Evolutionary conservation across 441 rosid genomes (phyloP).

Genomic region (Gossypium davidsonii): DNA sequence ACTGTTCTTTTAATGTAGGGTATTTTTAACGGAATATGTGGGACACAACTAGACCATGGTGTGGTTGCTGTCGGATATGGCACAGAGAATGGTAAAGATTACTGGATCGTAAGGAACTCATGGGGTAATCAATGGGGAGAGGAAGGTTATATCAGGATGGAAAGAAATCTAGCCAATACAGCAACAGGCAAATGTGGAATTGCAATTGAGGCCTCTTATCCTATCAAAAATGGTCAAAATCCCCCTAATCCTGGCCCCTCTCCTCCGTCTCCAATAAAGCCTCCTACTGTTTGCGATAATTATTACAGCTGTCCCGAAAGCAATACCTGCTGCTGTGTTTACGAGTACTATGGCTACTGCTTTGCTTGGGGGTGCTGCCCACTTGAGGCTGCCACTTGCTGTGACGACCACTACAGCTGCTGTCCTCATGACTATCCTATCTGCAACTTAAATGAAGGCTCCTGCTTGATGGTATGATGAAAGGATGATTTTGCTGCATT

Average conservation of each 20-base stretch:
- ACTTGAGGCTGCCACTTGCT: constrained; percentile 77
- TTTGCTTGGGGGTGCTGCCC: constrained; percentile 96
- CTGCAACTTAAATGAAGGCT: constrained; percentile 52
- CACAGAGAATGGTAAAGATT: constrained; percentile 54
- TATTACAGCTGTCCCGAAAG: constrained; percentile 60
- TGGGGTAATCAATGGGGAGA: constrained; percentile 91
- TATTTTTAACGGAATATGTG: constrained; percentile 61
- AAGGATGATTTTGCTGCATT: constrained; percentile 1
- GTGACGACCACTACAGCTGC: constrained; percentile 74
- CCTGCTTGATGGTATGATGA: constrained; percentile 57
- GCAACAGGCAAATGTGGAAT: constrained; percentile 77
- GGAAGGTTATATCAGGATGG: constrained; percentile 72
- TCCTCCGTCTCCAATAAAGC: constrained; percentile 80
- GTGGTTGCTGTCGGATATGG: constrained; percentile 85
- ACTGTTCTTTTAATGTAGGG: constrained; percentile 38
- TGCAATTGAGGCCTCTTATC: constrained; percentile 76
- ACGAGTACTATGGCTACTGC: constrained; percentile 51
- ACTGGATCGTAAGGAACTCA: constrained; percentile 80
- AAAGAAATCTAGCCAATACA: constrained; percentile 31
- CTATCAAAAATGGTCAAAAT: constrained; percentile 63
- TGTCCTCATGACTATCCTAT: constrained; percentile 84
- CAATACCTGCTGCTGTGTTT: constrained; percentile 80
- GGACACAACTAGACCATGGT: constrained; percentile 75
- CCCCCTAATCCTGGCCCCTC: constrained; percentile 94
- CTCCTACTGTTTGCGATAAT: constrained; percentile 64